phyloP scores from a whole-genome alignment of 2,329 filamentous ascomycete genomes.

The Colletotrichum caudatum region DNA sequence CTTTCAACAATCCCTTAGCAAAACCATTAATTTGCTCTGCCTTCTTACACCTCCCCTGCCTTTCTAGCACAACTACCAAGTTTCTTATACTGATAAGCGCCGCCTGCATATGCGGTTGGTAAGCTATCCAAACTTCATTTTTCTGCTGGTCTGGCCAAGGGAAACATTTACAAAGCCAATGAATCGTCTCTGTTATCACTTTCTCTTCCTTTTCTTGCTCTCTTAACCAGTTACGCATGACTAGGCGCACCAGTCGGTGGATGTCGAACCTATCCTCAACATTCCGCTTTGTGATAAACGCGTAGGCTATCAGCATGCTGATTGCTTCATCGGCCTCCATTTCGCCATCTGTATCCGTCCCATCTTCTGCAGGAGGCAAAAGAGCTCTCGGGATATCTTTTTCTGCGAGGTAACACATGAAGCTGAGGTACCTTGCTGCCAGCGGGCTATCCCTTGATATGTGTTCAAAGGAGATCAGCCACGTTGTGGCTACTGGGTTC shows the following conservation, averaged over 20 bases:
- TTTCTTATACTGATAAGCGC: background rate
- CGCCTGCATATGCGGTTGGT: background rate
- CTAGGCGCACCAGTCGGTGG: conserved; percentile 45
- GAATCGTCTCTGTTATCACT: background rate
- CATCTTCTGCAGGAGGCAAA: conserved; percentile 38
- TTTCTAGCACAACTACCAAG: too few relatives aligned
- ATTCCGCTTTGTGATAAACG: conserved; percentile 47
- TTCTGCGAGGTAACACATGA: conserved; percentile 48
- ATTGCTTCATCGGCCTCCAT: conserved; percentile 43
- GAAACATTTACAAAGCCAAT: background rate
- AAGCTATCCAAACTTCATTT: background rate
- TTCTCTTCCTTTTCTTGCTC: background rate
- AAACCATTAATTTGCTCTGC: too few relatives aligned
- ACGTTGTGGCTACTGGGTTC: conserved; percentile 50
- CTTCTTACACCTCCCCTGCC: conserved; percentile 13
- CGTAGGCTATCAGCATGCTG: conserved; percentile 47
- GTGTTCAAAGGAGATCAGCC: conserved; percentile 51
- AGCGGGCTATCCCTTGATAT: conserved; percentile 45
- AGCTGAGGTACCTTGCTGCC: conserved; percentile 48
- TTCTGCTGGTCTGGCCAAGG: background rate
- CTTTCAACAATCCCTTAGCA: too few relatives aligned
- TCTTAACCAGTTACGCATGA: conserved; percentile 3
- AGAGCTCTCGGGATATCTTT: conserved; percentile 48
- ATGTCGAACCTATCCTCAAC: conserved; percentile 46
- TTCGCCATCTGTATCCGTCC: background rate